phyloP scores from a whole-genome alignment of 805 yeast species.

The Kazachstania psychrophila region DNA sequence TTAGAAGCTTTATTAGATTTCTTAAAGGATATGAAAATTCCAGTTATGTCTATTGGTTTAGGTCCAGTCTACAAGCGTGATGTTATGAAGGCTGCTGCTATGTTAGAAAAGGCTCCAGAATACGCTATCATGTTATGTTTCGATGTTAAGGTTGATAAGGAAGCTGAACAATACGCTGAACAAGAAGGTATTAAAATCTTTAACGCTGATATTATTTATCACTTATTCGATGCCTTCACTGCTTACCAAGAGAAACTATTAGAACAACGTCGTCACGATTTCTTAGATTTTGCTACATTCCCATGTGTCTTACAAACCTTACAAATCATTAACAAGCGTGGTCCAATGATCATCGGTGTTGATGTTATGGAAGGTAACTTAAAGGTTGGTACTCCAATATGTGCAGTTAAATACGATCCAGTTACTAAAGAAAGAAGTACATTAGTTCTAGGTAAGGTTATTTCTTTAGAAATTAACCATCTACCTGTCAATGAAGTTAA shows the following conservation, averaged over 20 bases:
- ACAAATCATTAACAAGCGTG: slow-evolving; percentile 95
- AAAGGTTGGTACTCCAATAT: slow-evolving; percentile 88
- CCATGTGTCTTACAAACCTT: slow-evolving; percentile 92
- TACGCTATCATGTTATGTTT: slow-evolving; percentile 97
- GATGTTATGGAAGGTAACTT: slow-evolving; percentile 89
- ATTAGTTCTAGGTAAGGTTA: slow-evolving; percentile 73
- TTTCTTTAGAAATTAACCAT: slow-evolving; percentile 93
- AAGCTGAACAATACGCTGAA: slow-evolving; percentile 95
- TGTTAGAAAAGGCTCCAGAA: slow-evolving; percentile 95
- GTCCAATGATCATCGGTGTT: slow-evolving; percentile 99
- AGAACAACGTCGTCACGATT: slow-evolving; percentile 85
- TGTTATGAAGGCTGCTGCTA: slow-evolving; percentile 93
- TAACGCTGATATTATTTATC: slow-evolving; percentile 94
- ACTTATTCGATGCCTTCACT: slow-evolving; percentile 87
- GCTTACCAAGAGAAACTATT: slow-evolving; percentile 82
- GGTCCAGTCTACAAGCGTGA: slow-evolving; percentile 98
- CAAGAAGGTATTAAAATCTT: slow-evolving; percentile 88
- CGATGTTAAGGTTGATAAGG: slow-evolving; percentile 94
- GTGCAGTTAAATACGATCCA: slow-evolving; percentile 87
- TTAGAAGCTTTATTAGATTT: slow-evolving; percentile 93
- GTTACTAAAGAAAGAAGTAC: slow-evolving; percentile 63
- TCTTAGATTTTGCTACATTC: slow-evolving; percentile 79
- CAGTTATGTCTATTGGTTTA: slow-evolving; percentile 95
- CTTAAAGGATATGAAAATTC: slow-evolving; percentile 97
- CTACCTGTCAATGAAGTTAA: slow-evolving; percentile 68